phyloP scores from a whole-genome alignment of 495 filamentous ascomycete species.

The Neurospora pannonica region DNA sequence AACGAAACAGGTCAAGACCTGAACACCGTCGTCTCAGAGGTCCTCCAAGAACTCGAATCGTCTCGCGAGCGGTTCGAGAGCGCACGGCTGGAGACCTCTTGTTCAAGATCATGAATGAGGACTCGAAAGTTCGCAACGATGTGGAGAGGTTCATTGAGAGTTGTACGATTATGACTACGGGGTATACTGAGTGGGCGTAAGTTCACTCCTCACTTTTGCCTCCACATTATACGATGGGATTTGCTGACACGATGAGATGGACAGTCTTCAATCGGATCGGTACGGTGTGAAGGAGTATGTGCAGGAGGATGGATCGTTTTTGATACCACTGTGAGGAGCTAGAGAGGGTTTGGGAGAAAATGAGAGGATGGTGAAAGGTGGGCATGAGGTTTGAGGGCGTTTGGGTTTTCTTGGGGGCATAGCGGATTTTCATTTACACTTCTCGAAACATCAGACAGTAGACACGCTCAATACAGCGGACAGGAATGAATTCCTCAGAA shows the following conservation, averaged over 20 bases:
- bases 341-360: neutral
- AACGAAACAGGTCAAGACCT: neutral
- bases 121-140: neutral
- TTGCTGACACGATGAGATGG: neutral
- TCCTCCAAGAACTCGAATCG: neutral
- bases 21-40: neutral
- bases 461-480: neutral
- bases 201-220: neutral
- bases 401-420: neutral
- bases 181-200: neutral
- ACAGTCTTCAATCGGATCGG: neutral
- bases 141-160: neutral
- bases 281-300: neutral
- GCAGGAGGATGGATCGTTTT: neutral
- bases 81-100: neutral
- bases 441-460: too few relatives aligned
- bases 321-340: neutral
- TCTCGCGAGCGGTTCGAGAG: neutral
- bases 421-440: neutral
- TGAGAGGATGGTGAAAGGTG: neutral
- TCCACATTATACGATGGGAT: accelerated
- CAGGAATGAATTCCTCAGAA: too few relatives aligned
- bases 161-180: neutral
- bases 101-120: neutral
- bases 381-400: neutral